A percentile compares a stretch with the other conserved stretches of the same genome.
phyloP scores from a whole-genome alignment of 169 alveolate genomes.

The Theileria annulata region DNA sequence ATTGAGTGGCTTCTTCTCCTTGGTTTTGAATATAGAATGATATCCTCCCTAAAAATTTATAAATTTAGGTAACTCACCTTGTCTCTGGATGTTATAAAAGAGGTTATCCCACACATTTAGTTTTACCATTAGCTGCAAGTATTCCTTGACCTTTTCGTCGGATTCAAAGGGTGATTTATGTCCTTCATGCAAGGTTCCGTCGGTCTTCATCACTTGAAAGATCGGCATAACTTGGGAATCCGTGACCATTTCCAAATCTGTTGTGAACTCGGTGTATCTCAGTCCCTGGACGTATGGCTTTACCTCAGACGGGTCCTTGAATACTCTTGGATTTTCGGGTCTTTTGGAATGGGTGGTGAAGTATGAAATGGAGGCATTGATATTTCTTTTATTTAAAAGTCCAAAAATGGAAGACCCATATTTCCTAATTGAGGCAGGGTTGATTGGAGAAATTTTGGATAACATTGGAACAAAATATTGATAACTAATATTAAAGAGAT shows the following conservation, averaged over 20 bases:
- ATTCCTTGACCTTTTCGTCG: conserved; percentile 68
- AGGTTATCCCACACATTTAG: conserved; percentile 81
- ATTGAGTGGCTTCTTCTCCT: conserved; percentile 95
- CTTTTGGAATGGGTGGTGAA: conserved; percentile 21
- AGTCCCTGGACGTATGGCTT: conserved; percentile 69
- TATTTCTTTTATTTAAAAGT: background rate
- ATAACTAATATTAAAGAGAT: background rate
- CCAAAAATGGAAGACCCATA: background rate
- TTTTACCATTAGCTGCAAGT: conserved; percentile 70
- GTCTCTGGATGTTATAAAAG: conserved; percentile 84
- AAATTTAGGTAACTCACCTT: conserved; percentile 63
- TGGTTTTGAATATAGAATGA: conserved; percentile 92
- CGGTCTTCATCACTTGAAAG: conserved; percentile 73
- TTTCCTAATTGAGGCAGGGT: background rate
- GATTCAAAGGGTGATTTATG: conserved; percentile 66
- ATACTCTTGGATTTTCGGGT: conserved; percentile 57
- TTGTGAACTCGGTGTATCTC: conserved; percentile 76
- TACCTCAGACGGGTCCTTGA: conserved; percentile 50
- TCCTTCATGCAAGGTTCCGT: conserved; percentile 72
- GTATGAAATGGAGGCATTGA: background rate
- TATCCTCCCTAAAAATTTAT: conserved; percentile 75
- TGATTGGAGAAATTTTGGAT: background rate
- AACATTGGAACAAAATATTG: background rate
- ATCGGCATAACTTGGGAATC: conserved; percentile 75
- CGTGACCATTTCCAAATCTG: conserved; percentile 63